Base-by-base conservation (phyloP, 164 flowering plant genomes). In the Annona squamosa region DNA sequence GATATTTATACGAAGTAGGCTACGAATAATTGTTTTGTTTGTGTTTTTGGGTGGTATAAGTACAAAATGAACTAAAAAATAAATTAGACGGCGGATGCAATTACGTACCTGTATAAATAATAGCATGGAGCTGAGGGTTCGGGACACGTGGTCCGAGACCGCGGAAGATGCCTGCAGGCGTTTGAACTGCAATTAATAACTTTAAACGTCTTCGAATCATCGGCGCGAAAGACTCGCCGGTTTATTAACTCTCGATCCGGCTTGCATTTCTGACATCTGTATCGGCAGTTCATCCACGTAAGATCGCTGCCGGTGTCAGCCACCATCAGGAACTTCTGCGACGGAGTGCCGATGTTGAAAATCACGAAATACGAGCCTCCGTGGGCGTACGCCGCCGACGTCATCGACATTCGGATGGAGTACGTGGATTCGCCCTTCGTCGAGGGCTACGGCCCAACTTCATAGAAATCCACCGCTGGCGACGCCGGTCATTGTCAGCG, bases 261-360 rank as follows among this genome's bases (percentile, higher is more conserved):
- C 16, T 65, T 67, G 63, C 83, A 77, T 4, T 63, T 57, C 41
- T 13, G 67, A 68, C 85, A 76, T 1, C 73, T 61, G 71, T 78
- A 77, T 3, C 73, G 73, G 79, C 98, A 92, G 5, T 83, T 86
- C 76, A 87, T 76, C 98, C 98, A 92, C 16, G 93, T 91, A 48
- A 92, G 75, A 37, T 89, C 94, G 76, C 95, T 92, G 16, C 91
- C 95, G 0, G 95, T 89, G 71, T 92, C 96, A 0, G 84, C 91
- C 3, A 89, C 78, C 46, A 92, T 75, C 72, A 63, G 7, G 63
- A 88, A 75, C 57, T 75, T 83, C 79, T 88, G 87, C 0, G 85
- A 71, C 4, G 98, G 93, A 0, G 86, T 86, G 4, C 98, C 98
- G 0, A 88, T 85, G 17, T 78, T 76, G 19, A 92, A 66, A 2